phyloP scores from a whole-genome alignment of 208 protist species.

The Balamuthia mandrillaris region DNA sequence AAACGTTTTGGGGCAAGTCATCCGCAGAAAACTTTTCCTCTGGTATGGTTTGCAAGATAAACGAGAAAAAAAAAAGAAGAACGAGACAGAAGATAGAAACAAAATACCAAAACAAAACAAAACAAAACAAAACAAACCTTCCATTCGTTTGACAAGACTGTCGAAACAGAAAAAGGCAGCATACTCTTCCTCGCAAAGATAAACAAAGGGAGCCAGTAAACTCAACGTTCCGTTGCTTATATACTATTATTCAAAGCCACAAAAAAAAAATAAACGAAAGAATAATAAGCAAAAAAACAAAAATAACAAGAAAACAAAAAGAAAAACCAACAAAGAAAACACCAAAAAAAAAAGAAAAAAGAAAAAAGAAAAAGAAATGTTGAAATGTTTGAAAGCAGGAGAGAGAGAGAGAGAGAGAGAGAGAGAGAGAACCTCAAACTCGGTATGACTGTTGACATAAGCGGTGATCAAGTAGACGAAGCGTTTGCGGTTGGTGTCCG shows the following conservation, averaged over 20 bases:
- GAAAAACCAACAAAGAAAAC: not conserved
- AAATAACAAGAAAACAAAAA: not conserved
- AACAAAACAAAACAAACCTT: not conserved
- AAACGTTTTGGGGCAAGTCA: conserved; percentile 39
- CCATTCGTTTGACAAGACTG: conserved; percentile 49
- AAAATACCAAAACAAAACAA: no score
- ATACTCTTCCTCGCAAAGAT: conserved; percentile 37
- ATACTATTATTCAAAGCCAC: not conserved
- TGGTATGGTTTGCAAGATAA: no score
- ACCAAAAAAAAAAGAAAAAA: not conserved
- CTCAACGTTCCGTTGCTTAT: conserved; percentile 33
- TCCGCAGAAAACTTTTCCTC: conserved; percentile 41
- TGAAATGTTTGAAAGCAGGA: not conserved
- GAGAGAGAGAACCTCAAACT: conserved; percentile 16
- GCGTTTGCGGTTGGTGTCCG: conserved; percentile 43
- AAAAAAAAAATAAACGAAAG: no score
- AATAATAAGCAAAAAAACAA: not conserved
- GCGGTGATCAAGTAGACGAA: conserved; percentile 49
- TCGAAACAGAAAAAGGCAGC: conserved; percentile 49
- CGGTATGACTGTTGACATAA: conserved; percentile 53
- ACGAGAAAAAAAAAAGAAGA: no score
- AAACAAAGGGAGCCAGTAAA: conserved; percentile 47
- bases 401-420: not conserved
- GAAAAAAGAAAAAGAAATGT: not conserved
- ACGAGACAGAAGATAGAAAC: no score